These are phyloP conservation scores for Ophiosphaerella narmari DNA, from an alignment of 2,329 filamentous ascomycete species.

Conservation along the genomic window DNA sequence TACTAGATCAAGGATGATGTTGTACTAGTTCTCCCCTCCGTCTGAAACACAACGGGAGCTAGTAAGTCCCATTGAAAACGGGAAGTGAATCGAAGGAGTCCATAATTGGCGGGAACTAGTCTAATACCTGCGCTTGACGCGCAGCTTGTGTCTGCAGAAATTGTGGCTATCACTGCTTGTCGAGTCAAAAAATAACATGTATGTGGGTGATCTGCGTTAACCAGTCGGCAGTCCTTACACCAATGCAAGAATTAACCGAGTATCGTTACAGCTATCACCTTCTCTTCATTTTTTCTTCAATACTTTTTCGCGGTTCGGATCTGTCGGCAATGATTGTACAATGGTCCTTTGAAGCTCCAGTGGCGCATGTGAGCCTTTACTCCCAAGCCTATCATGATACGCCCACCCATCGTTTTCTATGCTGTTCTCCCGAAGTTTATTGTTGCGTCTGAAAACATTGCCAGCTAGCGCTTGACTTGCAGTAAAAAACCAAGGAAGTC, in stretches of 20 bases:
- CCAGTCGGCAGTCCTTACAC: too few relatives aligned
- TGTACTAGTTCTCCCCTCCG: background rate
- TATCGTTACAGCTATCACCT: background rate
- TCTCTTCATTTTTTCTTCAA: constrained; percentile 19
- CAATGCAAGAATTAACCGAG: background rate
- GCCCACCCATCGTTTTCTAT: constrained; percentile 31
- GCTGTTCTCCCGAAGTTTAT: constrained; percentile 20
- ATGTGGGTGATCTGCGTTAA: too few relatives aligned
- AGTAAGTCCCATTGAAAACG: background rate
- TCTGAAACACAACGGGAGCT: background rate
- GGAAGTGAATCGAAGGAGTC: background rate
- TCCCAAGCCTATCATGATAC: constrained; percentile 29
- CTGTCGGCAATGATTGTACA: constrained; percentile 24
- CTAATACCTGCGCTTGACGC: background rate
- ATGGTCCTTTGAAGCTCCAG: constrained; percentile 34
- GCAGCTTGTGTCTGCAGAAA: too few relatives aligned
- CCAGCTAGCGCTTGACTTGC: constrained; percentile 28
- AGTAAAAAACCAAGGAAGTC: constrained; percentile 41
- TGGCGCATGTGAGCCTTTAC: constrained; percentile 28
- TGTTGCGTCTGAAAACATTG: constrained; percentile 20
- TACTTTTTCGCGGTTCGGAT: constrained; percentile 37
- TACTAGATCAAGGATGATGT: background rate
- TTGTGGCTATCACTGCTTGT: background rate
- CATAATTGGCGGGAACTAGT: background rate
- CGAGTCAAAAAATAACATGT: background rate